Evolutionary conservation across 2,329 filamentous ascomycete species (phyloP).

Genomic region (Sclerotinia spermophila): DNA sequence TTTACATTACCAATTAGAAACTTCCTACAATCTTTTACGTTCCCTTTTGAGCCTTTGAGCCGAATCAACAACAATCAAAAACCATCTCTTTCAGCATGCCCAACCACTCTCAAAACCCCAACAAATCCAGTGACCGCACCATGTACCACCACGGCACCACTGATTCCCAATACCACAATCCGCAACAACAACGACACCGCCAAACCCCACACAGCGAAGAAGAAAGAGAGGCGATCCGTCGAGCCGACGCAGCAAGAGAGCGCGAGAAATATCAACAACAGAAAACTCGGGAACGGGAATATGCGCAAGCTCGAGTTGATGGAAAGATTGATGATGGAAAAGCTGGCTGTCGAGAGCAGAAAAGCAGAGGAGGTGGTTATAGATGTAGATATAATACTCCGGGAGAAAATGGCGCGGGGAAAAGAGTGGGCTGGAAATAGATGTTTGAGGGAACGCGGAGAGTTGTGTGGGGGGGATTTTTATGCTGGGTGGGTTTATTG

Average conservation of each 20-base stretch:
- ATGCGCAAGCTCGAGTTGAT: background rate
- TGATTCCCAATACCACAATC: background rate
- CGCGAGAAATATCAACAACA: background rate
- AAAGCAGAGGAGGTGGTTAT: background rate
- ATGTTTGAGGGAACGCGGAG: background rate
- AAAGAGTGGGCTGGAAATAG: background rate
- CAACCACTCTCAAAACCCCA: background rate
- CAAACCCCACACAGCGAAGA: background rate
- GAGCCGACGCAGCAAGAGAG: background rate
- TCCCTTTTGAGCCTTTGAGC: too few relatives aligned
- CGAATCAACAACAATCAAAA: background rate
- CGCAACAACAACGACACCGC: background rate
- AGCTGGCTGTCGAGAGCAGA: background rate
- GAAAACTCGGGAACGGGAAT: background rate
- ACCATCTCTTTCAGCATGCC: background rate
- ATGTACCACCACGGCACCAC: too few relatives aligned
- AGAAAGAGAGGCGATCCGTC: background rate
- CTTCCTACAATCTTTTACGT: too few relatives aligned
- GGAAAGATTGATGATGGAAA: background rate
- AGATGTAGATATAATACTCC: background rate
- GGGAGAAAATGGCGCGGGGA: background rate
- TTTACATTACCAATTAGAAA: background rate
- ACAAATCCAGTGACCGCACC: too few relatives aligned
- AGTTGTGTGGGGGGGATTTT: background rate
- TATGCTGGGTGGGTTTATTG: background rate